These are phyloP conservation scores for Fusarium phyllophilum DNA, from an alignment of 2,329 filamentous ascomycete species.

Conservation along the genomic window DNA sequence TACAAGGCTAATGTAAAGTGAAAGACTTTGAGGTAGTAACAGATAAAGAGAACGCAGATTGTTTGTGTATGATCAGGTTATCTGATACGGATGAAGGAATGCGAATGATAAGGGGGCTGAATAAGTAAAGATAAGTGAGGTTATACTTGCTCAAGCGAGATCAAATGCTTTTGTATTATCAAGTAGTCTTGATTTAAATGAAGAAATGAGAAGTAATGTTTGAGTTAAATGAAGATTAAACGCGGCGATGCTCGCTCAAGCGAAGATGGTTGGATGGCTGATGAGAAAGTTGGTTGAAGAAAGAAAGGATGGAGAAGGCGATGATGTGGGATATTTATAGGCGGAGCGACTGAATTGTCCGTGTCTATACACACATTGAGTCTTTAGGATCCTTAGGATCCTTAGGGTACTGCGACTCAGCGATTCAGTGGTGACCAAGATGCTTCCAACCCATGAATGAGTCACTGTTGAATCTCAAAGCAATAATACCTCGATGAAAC, in stretches of 20 bases:
- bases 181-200: background rate
- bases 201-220: fast-evolving
- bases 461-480: background rate
- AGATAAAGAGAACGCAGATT: background rate
- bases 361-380: background rate
- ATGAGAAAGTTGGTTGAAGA: background rate
- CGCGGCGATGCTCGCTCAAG: background rate
- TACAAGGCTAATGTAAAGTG: background rate
- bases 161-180: background rate
- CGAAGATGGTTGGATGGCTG: fast-evolving
- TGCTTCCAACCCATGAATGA: background rate
- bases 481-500: background rate
- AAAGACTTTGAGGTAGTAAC: background rate
- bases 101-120: too few species aligned
- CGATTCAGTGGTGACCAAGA: background rate
- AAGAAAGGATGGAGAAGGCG: background rate
- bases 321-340: background rate
- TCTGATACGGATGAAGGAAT: too few species aligned
- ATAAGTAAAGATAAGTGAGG: too few species aligned
- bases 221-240: fast-evolving
- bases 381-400: background rate
- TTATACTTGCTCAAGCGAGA: too few species aligned
- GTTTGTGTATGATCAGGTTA: too few species aligned
- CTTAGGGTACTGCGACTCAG: background rate
- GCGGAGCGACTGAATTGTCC: background rate